Evolutionary conservation across 2,329 filamentous ascomycete genomes (phyloP), one percentile per base, ranked within the genome.

Genomic region (Cytospora paraplurivora): DNA sequence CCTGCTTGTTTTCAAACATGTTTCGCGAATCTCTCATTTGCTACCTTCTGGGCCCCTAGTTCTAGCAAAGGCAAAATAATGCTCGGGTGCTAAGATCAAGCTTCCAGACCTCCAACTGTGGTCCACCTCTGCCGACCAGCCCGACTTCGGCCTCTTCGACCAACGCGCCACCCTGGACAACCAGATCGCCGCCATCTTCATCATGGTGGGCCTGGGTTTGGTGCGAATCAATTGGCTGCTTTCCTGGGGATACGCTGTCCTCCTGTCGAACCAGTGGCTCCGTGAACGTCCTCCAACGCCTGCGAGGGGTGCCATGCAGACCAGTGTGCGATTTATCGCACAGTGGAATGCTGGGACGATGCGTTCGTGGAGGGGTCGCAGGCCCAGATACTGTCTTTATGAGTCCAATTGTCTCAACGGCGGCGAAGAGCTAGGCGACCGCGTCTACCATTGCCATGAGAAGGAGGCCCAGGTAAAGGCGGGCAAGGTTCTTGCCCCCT

Each of bases 361-460:
- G 27, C 41, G n/a, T n/a, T 44, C 37, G n/a, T 27, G 41, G 21
- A 57, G 38, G 32, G 32, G 21, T n/a, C 32, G 55, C 12, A 38
- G 55, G 38, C 37, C 55, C 32, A 38, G 55, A 33, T 57, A 47
- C 41, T 57, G 55, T 44, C 32, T 27, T n/a, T 1, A 27, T 33
- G 15, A 19, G 19, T 7, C 19, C 27, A 8, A 21, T 27, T 57
- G 37, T 33, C 27, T 44, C 13, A 44, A 38, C 1, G 17, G 8
- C 7, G 21, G 2, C 5, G 27, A 44, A 17, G 27, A 50, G 15
- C 59, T 61, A 17, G 59, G 49, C 11, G 59, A 62, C 59, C 59
- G 59, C 41, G 59, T 62, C 4, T 56, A 62, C 51, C 59, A 62
- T 34, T 62, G 59, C 38, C 33, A n/a, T 8, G 4, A 47, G 44